These are phyloP conservation scores for Anastatica hierochuntica DNA, from an alignment of 345 rosid genomes.

Conservation along the genomic window DNA sequence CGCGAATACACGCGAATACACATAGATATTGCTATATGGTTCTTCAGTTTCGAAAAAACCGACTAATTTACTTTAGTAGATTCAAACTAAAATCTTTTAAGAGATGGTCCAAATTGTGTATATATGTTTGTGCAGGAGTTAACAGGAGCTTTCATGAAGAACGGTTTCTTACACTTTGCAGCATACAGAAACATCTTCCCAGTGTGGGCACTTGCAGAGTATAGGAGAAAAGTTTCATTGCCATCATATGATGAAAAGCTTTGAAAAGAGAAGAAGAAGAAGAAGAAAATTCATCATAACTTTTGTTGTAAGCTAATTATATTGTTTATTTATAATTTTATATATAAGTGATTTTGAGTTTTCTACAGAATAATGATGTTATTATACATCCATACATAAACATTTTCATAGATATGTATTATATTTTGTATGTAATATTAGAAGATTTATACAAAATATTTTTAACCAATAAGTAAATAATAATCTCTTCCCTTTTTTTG, in stretches of 20 bases:
- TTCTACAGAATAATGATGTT: slow-evolving; percentile 10
- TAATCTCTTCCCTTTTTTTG: too few species aligned
- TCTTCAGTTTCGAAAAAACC: background rate
- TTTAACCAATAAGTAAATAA: too few species aligned
- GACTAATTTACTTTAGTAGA: background rate
- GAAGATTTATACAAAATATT: background rate
- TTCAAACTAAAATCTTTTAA: background rate
- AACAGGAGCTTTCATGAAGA: slow-evolving; percentile 66
- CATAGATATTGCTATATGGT: background rate
- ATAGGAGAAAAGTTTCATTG: slow-evolving; percentile 34
- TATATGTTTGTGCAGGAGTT: slow-evolving; percentile 37
- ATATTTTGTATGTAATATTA: too few species aligned
- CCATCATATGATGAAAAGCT: slow-evolving; percentile 19
- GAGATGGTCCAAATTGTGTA: background rate
- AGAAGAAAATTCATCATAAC: slow-evolving; percentile 2
- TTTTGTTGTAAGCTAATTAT: slow-evolving; percentile 6
- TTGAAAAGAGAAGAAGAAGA: slow-evolving; percentile 8
- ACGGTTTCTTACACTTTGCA: slow-evolving; percentile 72
- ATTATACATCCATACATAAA: background rate
- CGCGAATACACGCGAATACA: background rate
- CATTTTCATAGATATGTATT: too few species aligned
- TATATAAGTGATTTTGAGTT: too few species aligned
- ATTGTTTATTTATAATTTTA: too few species aligned
- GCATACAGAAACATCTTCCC: slow-evolving; percentile 67
- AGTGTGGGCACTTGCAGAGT: slow-evolving; percentile 64